Evolutionary conservation across 2,329 filamentous ascomycete genomes (phyloP).

Genomic region (Trichoderma oligosporum): DNA sequence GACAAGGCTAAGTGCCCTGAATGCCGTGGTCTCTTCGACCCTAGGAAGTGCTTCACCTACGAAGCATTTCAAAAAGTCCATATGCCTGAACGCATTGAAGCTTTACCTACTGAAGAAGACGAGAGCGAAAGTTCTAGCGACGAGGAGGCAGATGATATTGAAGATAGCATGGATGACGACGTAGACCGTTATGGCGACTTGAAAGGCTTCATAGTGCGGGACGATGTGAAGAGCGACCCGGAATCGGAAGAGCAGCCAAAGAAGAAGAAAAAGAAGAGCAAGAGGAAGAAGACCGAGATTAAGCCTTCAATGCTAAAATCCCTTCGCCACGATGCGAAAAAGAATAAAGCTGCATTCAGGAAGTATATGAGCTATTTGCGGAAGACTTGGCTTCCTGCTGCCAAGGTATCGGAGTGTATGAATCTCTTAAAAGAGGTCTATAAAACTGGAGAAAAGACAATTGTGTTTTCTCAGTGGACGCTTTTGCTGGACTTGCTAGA

Average conservation of each 20-base stretch:
- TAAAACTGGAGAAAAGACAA: slow-evolving; percentile 62
- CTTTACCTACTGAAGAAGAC: slow-evolving; percentile 31
- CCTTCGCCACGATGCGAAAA: slow-evolving; percentile 63
- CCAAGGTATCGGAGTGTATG: slow-evolving; percentile 77
- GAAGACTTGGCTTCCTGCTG: slow-evolving; percentile 69
- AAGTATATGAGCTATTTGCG: slow-evolving; percentile 67
- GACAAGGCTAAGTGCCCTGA: slow-evolving; percentile 65
- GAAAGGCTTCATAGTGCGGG: slow-evolving; percentile 52
- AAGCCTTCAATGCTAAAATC: slow-evolving; percentile 55
- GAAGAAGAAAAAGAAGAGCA: slow-evolving; percentile 31
- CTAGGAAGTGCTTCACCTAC: slow-evolving; percentile 69
- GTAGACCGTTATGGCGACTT: slow-evolving; percentile 41
- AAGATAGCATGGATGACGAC: slow-evolving; percentile 34
- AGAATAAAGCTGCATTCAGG: slow-evolving; percentile 60
- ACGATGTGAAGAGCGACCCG: slow-evolving; percentile 33
- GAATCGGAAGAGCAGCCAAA: slow-evolving; percentile 24
- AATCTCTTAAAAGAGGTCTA: slow-evolving; percentile 66
- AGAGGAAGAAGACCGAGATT: slow-evolving; percentile 36
- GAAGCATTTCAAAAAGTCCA: slow-evolving; percentile 70
- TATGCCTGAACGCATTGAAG: slow-evolving; percentile 50
- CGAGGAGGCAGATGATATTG: slow-evolving; percentile 25
- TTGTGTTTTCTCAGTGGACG: slow-evolving; percentile 78
- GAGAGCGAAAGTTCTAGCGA: slow-evolving; percentile 35
- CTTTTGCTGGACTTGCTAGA: slow-evolving; percentile 70
- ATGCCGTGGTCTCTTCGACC: slow-evolving; percentile 65